Conservation (phyloP, 2,329 filamentous ascomycete genomes). For the Trichoderma sp. region DNA sequence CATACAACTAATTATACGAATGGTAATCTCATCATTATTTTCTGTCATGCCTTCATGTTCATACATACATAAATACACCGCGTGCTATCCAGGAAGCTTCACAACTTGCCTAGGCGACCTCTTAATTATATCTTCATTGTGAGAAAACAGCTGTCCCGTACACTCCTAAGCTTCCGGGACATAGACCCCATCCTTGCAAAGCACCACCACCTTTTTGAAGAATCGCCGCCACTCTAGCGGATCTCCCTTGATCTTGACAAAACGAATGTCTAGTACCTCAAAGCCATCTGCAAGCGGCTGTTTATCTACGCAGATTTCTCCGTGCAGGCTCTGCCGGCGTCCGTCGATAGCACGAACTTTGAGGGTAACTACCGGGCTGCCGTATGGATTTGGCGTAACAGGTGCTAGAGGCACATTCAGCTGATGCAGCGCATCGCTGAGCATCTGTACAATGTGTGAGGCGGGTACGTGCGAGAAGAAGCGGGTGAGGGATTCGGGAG, state of each 20-base stretch:
- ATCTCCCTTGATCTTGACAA: conserved; percentile 93
- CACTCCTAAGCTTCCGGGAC: conserved; percentile 44
- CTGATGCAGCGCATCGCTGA: conserved; percentile 79
- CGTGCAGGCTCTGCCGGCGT: conserved; percentile 70
- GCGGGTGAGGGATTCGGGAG: conserved; percentile 80
- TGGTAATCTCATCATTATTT: not conserved
- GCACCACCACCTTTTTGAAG: conserved; percentile 91
- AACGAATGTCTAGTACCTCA: conserved; percentile 80
- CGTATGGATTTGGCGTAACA: conserved; percentile 47
- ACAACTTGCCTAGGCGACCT: not conserved
- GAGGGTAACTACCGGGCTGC: conserved; percentile 62
- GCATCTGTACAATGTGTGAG: conserved; percentile 73
- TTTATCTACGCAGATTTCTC: conserved; percentile 73
- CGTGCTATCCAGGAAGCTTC: not conserved
- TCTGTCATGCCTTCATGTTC: not conserved
- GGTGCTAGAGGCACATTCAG: conserved; percentile 76
- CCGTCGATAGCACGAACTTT: conserved; percentile 75
- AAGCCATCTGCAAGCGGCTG: conserved; percentile 56
- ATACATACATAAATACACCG: conserved; percentile 4
- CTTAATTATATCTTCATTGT: not conserved
- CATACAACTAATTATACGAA: not conserved
- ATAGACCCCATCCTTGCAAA: conserved; percentile 84
- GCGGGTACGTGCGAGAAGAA: conserved; percentile 86
- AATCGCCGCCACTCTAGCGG: conserved; percentile 94
- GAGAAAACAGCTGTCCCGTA: conserved; percentile 26